Base-by-base conservation (phyloP, 345 rosid species). In the Eucalyptus marginata region DNA sequence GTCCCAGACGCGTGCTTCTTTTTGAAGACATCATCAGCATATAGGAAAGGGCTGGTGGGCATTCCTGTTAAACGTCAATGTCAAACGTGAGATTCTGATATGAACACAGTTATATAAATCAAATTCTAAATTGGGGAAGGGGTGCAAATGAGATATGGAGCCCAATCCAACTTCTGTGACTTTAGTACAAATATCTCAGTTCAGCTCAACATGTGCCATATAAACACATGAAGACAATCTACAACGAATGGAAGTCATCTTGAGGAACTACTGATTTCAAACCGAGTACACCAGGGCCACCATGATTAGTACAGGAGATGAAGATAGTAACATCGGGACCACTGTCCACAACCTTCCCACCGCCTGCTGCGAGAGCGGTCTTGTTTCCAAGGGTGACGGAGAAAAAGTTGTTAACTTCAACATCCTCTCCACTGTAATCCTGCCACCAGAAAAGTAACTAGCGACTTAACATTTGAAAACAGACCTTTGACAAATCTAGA, bases 271-370 rank as follows among this genome's bases (percentile, higher is more conserved):
- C 2, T 22, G 3, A 89, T 14, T 89, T 94, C 99, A 92, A 86
- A 97, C 99, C 98, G 24, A 98, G 95, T 87, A 96, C 96, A 52
- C 99, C 98, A 66, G 97, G 98, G 91, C 99, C 99, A 10, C 99
- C 99, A 91, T 98, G 99, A 90, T 96, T 98, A 33, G 96, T 88
- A 56, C 96, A 96, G 91, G 91, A 96, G 51, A 96, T 93, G 93
- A 96, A 98, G 89, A 98, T 96, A 92, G 95, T 98, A 91, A 96
- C 99, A 90, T 97, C 90, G 4, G 98, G 98, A 88, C 98, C 96
- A 87, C 97, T 97, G 91, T 97, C 96, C 46, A 98, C 96, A 88
- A 97, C 97, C 89, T 98, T 96, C 62, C 99, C 96, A 43, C 97
- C 94, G 54, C 99, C 99, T 40, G 98, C 99, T 20, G 93, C 93